A percentile compares a stretch with the other conserved stretches of the same genome.
phyloP scores from a whole-genome alignment of 2,329 filamentous ascomycete species.

The Trichoderma sp. region DNA sequence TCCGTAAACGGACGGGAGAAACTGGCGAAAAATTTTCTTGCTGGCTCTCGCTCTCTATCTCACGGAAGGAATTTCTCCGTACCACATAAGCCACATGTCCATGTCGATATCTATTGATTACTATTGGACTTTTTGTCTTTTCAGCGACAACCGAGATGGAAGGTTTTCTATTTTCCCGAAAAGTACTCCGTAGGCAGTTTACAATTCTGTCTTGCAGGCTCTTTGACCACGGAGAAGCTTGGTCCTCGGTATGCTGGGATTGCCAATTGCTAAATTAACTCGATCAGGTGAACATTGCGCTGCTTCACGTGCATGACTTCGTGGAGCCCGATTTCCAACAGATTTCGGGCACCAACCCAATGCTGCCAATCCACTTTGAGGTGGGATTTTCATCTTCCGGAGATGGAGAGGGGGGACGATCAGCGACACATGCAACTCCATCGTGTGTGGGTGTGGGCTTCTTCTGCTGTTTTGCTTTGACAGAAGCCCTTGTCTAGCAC shows the following conservation, averaged over 20 bases:
- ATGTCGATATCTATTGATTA: neutral
- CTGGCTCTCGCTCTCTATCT: neutral
- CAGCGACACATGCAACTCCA: neutral
- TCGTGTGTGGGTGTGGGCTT: neutral
- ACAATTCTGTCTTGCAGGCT: neutral
- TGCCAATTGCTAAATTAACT: neutral
- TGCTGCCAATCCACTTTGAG: neutral
- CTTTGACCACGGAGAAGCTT: neutral
- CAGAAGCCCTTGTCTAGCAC: neutral
- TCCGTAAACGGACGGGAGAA: neutral
- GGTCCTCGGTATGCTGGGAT: neutral
- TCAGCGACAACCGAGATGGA: neutral
- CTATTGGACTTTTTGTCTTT: neutral
- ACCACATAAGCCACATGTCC: neutral
- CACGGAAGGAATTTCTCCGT: conserved; percentile 3
- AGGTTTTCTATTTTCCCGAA: neutral
- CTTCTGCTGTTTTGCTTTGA: neutral
- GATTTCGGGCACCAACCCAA: neutral
- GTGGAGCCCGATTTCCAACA: neutral
- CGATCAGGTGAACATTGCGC: neutral
- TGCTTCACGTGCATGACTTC: neutral
- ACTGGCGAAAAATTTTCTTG: neutral
- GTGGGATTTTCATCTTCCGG: neutral
- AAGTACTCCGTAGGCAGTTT: no score
- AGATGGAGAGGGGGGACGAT: neutral